Base-by-base conservation (phyloP, 2,329 filamentous ascomycete genomes). In the Colletotrichum tanaceti region DNA sequence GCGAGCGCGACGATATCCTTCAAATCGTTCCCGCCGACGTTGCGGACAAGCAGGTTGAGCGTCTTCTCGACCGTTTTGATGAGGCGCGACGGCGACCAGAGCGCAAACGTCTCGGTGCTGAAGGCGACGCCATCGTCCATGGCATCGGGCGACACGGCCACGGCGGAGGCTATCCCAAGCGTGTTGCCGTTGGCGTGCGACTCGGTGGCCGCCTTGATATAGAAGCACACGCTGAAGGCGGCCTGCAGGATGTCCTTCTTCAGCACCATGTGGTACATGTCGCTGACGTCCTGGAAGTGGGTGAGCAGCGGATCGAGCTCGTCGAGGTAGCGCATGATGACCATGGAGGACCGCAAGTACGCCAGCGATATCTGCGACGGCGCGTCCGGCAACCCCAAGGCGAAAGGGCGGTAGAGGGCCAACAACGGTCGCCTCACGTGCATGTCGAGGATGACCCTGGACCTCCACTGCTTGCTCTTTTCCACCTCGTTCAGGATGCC, bases 201-300 rank as follows among this genome's bases (percentile, higher is more conserved):
- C 20, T 73, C 67, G 54, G 71, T 57, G 49, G 76, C 74, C 35
- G 77, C 77, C 63, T 79, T 80, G 73, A 88, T 85, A 65, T 85
- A 88, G 71, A 84, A 87, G 73, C 86, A 88, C 14, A 88, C 77
- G 65, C 85, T 86, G 52, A 88, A 80, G 3, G 85, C 84, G 0
- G 86, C 85, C 73, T 87, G 85, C 22, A 87, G 77, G 28, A 88
- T 84, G 70, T 88, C 86, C 68, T 83, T 81, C 72, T 84, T 86
- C 43, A 88, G 74, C 13, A 86, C 78, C 57, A 86, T 80, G 66
- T 86, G 80, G 63, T 86, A 85, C 80, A 87, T 84, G 65, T 85
- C 83, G 71, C 80, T 80, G 28, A 86, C 79, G 49, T 84, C 81
- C 47, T 80, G 76, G 59, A 84, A 87, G 54, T 83, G 81, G 2